Conservation (phyloP, 371 early-diverging fungal genomes). For the Mortierella sp. region DNA sequence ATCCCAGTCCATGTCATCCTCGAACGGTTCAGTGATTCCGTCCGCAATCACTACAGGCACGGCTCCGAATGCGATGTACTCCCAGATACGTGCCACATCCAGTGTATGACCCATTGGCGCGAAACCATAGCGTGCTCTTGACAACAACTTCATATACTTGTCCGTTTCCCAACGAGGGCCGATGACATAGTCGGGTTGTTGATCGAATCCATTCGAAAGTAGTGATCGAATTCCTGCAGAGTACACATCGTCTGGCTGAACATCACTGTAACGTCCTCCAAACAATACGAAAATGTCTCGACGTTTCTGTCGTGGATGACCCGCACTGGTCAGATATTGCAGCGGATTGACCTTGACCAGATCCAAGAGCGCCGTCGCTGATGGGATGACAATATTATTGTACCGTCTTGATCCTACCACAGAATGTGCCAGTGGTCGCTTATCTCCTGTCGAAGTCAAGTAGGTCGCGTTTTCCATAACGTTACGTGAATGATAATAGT, state of each 20-base stretch:
- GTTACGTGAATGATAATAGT: conserved; percentile 57
- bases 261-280: conserved; percentile 59
- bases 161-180: conserved; percentile 46
- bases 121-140: conserved; percentile 62
- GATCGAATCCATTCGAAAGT: conserved; percentile 55
- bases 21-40: conserved; percentile 69
- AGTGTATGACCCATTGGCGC: conserved; percentile 66
- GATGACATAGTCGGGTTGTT: conserved; percentile 62
- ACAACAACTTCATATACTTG: conserved; percentile 55
- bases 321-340: conserved; percentile 49
- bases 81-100: conserved; percentile 68
- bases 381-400: conserved; percentile 65
- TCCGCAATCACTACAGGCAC: conserved; percentile 68
- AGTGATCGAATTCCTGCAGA: conserved; percentile 65
- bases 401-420: conserved; percentile 59
- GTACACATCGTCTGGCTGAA: conserved; percentile 58
- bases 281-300: conserved; percentile 62
- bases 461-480: conserved; percentile 63
- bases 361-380: conserved; percentile 58
- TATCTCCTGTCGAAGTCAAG: conserved; percentile 64
- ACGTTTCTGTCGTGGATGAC: conserved; percentile 42
- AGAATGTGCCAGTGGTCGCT: conserved; percentile 32
- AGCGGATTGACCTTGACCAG: conserved; percentile 48
- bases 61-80: conserved; percentile 67
- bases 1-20: conserved; percentile 69